phyloP scores from a whole-genome alignment of 2,329 filamentous ascomycete species.

The Aspergillus candidus region DNA sequence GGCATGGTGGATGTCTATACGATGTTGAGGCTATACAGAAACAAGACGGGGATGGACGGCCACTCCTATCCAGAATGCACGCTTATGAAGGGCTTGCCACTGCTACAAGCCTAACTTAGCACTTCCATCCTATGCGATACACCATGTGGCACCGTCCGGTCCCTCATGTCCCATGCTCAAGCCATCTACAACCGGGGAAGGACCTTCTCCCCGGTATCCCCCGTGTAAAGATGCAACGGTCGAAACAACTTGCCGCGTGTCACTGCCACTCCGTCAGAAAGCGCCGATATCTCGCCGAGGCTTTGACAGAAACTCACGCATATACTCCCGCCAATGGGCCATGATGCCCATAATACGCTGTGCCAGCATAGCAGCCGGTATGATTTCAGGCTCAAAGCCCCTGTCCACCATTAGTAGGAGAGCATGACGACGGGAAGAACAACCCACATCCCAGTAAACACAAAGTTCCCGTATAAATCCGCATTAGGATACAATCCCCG shows the following conservation, averaged over 20 bases:
- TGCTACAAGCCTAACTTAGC: too few relatives aligned
- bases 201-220: slow-evolving; percentile 7
- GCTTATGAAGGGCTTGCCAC: too few relatives aligned
- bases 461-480: slow-evolving; percentile 42
- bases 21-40: background rate
- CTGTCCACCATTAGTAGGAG: slow-evolving; percentile 4
- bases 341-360: slow-evolving; percentile 29
- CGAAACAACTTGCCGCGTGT: slow-evolving; percentile 24
- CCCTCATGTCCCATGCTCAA: slow-evolving; percentile 4
- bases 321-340: slow-evolving; percentile 32
- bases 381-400: slow-evolving; percentile 24
- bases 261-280: slow-evolving; percentile 16
- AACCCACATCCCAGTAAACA: slow-evolving; percentile 38
- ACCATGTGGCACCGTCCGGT: too few relatives aligned
- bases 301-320: slow-evolving; percentile 15
- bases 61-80: too few relatives aligned
- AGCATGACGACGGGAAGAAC: too few relatives aligned
- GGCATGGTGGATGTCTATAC: background rate
- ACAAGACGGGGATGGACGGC: background rate
- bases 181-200: slow-evolving; percentile 6
- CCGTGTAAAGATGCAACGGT: slow-evolving; percentile 25
- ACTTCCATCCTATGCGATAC: too few relatives aligned
- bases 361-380: slow-evolving; percentile 25
- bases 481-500: slow-evolving; percentile 40
- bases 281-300: slow-evolving; percentile 7